Conservation (phyloP, 805 yeast genomes). For the Ogataea sp. region DNA sequence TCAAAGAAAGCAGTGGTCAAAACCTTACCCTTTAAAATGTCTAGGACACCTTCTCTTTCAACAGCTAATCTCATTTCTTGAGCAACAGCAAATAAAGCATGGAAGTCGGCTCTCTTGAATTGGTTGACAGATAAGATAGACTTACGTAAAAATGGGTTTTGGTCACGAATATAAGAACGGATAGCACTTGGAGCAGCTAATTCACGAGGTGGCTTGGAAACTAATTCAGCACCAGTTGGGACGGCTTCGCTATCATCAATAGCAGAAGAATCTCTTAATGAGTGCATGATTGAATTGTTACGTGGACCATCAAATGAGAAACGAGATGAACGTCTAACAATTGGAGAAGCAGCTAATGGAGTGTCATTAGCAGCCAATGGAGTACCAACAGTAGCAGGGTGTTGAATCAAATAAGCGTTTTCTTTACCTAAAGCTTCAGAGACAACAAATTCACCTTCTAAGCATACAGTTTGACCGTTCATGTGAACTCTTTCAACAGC, state of each 20-base stretch:
- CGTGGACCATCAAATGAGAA: slow-evolving; percentile 41
- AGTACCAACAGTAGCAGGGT: slow-evolving; percentile 26
- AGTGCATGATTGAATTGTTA: slow-evolving; percentile 24
- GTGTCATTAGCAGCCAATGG: slow-evolving; percentile 23
- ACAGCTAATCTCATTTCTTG: slow-evolving; percentile 97
- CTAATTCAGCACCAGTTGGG: slow-evolving; percentile 57
- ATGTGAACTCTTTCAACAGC: slow-evolving; percentile 83
- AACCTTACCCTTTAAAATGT: slow-evolving; percentile 81
- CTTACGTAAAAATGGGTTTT: slow-evolving; percentile 87
- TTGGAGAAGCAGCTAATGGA: slow-evolving; percentile 24
- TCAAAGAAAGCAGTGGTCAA: slow-evolving; percentile 95
- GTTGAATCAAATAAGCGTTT: slow-evolving; percentile 36
- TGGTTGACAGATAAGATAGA: slow-evolving; percentile 85
- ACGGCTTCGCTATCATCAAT: slow-evolving; percentile 36
- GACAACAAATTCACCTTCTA: slow-evolving; percentile 71
- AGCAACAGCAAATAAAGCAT: slow-evolving; percentile 89
- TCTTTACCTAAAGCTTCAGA: slow-evolving; percentile 56
- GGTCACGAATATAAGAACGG: slow-evolving; percentile 63
- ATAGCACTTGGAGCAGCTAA: slow-evolving; percentile 75
- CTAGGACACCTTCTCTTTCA: slow-evolving; percentile 92
- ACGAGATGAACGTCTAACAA: slow-evolving; percentile 34
- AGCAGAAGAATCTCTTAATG: slow-evolving; percentile 24
- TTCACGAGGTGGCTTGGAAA: slow-evolving; percentile 67
- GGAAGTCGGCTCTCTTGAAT: slow-evolving; percentile 81
- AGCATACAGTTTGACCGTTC: slow-evolving; percentile 69